Evolutionary conservation across 148 eudicot genomes (phyloP).

Genomic region (Silene uniflora): DNA sequence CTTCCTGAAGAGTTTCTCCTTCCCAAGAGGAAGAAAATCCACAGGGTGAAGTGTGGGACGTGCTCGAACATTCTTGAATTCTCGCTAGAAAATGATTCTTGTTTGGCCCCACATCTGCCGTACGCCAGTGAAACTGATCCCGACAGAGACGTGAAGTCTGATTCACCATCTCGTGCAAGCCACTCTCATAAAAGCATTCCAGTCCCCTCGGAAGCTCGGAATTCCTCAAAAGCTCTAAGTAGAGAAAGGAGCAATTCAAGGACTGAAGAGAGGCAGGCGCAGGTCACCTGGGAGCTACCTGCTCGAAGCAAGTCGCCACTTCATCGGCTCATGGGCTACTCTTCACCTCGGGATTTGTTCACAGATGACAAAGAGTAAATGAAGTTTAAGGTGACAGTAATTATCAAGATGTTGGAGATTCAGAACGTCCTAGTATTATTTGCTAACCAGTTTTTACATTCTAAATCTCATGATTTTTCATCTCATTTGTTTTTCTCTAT

Average conservation of each 20-base stretch:
- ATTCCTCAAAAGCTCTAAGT: slow-evolving; percentile 30
- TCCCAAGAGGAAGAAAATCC: slow-evolving; percentile 37
- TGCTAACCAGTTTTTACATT: background rate
- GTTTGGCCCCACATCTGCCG: slow-evolving; percentile 37
- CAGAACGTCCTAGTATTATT: background rate
- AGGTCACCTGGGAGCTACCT: slow-evolving; percentile 44
- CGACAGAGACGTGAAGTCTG: slow-evolving; percentile 14
- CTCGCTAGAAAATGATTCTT: slow-evolving; percentile 37
- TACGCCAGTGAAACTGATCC: slow-evolving; percentile 23
- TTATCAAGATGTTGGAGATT: background rate
- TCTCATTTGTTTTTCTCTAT: background rate
- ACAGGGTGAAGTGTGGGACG: slow-evolving; percentile 58
- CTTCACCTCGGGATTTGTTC: slow-evolving; percentile 49
- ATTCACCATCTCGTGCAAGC: slow-evolving; percentile 4
- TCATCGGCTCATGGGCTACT: slow-evolving; percentile 85
- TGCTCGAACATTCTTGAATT: slow-evolving; percentile 54
- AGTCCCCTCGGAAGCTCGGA: slow-evolving; percentile 24
- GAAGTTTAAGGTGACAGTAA: background rate
- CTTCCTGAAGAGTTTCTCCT: slow-evolving; percentile 64
- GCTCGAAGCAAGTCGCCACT: slow-evolving; percentile 50
- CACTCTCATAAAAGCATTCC: slow-evolving; percentile 31
- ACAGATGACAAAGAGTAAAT: slow-evolving; percentile 14
- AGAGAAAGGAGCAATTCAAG: slow-evolving; percentile 29
- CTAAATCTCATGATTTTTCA: background rate
- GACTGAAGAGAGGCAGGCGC: slow-evolving; percentile 27